Base-by-base conservation (phyloP, 352 stramenopile genomes). In the Globisporangium abappressorium region DNA sequence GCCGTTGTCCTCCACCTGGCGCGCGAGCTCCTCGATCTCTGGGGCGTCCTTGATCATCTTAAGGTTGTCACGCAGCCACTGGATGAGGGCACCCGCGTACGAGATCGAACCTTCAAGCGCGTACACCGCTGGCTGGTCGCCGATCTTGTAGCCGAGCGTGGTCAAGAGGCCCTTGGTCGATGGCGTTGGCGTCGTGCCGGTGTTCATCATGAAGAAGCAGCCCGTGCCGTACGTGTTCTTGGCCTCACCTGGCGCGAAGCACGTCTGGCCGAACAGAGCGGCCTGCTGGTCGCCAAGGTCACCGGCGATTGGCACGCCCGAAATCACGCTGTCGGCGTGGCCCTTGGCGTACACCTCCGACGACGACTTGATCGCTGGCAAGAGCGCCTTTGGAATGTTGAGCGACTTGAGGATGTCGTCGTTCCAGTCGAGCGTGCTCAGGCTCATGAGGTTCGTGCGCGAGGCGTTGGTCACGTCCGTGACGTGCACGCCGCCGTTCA, bases 121-220 rank as follows among this genome's bases (percentile, higher is more conserved):
- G 77, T 99, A 99, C 47, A 99, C 87, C 22, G 85, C 80, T 24
- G 92, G 79, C 70, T 91, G 73, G 49, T 92, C 65, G 54, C 88
- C 80, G 64, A 82, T 90, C 79, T 93, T 92, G 80, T 94, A 94
- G 63, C 83, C 85, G 33, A 94, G 70, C 12, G 97, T 99, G 2
- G 97, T 99, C 5, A 99, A 80, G 53, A 99, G 77, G 5, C 97
- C 97, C 77, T 99, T 93, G 18, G 78, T 96, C 6, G 81, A 97
- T 8, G 85, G 81, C 43, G 92, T 93, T n/a, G 83, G 79, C 54
- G 80, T 88, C 20, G 82, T 89, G 54, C 97, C 97, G 15, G 97
- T 99, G 84, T 99, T 99, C 94, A 99, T 99, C 85, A 99, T 96
- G 65, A 99, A 92, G 78, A 99, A 99, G 69, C 97, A 97, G 47